These are phyloP conservation scores for Rubus idaeus DNA, from an alignment of 306 rosid genomes.

Conservation along the genomic window DNA sequence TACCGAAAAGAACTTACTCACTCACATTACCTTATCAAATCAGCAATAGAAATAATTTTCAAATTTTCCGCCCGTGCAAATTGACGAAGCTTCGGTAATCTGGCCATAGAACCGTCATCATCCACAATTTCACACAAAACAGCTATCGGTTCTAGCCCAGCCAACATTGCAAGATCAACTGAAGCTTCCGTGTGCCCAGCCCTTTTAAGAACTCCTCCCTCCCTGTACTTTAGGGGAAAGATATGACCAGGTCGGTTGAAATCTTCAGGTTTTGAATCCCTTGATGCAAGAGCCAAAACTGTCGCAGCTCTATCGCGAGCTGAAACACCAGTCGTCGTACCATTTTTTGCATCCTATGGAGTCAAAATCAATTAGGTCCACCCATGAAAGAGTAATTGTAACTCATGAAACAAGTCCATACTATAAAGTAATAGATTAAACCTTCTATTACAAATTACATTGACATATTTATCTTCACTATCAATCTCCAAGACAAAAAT, in stretches of 20 bases:
- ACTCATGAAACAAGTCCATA: background rate
- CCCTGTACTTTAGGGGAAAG: slow-evolving; percentile 86
- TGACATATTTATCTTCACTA: slow-evolving; percentile 5
- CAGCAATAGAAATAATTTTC: slow-evolving; percentile 90
- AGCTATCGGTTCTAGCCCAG: slow-evolving; percentile 79
- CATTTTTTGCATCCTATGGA: slow-evolving; percentile 73
- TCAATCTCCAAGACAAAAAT: background rate
- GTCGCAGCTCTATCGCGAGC: slow-evolving; percentile 89
- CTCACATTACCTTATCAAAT: slow-evolving; percentile 67
- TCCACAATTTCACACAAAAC: slow-evolving; percentile 93
- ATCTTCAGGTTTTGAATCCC: slow-evolving; percentile 77
- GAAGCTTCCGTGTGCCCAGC: slow-evolving; percentile 99
- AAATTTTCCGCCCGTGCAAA: slow-evolving; percentile 69
- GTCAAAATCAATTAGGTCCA: slow-evolving; percentile 21
- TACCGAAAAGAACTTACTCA: background rate
- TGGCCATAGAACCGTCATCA: slow-evolving; percentile 99
- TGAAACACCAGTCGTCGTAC: slow-evolving; percentile 93
- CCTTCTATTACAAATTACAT: background rate
- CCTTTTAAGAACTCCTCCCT: slow-evolving; percentile 96
- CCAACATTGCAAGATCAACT: slow-evolving; percentile 82
- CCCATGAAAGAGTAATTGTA: background rate
- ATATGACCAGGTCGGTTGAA: slow-evolving; percentile 97
- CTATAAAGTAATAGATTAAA: background rate
- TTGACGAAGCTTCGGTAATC: slow-evolving; percentile 82
- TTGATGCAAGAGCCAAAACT: slow-evolving; percentile 82